Conservation (phyloP, 2,329 filamentous ascomycete genomes). For the Alternaria conjuncta region DNA sequence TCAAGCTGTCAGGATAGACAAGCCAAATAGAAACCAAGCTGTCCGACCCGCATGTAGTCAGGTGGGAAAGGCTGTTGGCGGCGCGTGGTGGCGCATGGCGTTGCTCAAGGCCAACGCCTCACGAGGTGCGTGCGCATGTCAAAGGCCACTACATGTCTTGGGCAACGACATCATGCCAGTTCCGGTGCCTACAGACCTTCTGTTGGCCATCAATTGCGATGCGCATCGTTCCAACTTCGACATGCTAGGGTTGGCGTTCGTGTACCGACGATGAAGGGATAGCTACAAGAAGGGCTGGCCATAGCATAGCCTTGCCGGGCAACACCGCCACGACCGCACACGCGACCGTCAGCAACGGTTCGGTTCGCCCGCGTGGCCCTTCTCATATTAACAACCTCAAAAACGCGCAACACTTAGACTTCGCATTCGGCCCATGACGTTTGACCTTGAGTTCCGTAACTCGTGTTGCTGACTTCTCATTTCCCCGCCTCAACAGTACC, state of each 20-base stretch:
- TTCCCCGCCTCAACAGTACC: not conserved
- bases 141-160: not conserved
- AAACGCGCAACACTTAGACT: not conserved
- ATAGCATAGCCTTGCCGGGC: not conserved
- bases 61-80: not conserved
- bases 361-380: not conserved
- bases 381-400: not conserved
- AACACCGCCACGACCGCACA: constrained; percentile 15
- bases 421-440: not conserved
- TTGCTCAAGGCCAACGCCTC: not conserved
- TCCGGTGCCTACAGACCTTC: not conserved
- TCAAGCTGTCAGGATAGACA: not conserved
- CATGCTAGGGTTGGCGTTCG: not conserved
- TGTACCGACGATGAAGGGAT: not conserved
- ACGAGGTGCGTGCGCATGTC: not conserved
- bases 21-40: not conserved
- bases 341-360: not conserved
- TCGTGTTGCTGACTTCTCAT: not conserved
- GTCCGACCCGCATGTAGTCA: not conserved
- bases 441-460: not conserved
- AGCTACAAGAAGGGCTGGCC: not conserved
- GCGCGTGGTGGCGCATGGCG: not conserved
- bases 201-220: not conserved
- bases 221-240: not conserved
- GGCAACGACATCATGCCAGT: not conserved